Evolutionary conservation across 2,329 filamentous ascomycete genomes (phyloP), one percentile per base, ranked within the genome.

Genomic region (Trichophyton schoenleinii): DNA sequence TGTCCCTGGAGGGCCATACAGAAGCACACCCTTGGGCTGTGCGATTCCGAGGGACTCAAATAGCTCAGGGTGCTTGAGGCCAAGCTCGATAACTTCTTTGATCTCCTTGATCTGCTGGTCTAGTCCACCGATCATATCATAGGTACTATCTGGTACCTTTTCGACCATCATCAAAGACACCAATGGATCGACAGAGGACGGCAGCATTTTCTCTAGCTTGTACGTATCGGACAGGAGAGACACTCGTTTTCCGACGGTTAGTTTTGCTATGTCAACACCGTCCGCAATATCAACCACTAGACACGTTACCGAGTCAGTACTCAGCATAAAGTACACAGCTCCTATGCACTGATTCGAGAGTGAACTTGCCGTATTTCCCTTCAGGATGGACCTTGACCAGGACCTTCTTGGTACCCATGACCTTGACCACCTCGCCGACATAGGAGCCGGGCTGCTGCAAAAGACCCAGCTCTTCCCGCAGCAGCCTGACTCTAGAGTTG

Each of bases 91-190:
- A 70, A 99, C 94, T 78, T 99, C 94, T 79, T 99, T 99, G 81
- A 99, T 99, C 75, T 99, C 94, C 80, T 99, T 97, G 80, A 99
- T 97, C 74, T 99, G 94, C 75, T 99, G 92, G 74, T 99, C 94
- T 64, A 99, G 80, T 67, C 94, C 94, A 78, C 94, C 94, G 74
- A 99, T 99, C 94, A 99, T 99, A 79, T 99, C 94, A 81, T 99
- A 99, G 73, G 94, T 99, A 79, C 91, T 96, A 81, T 99, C 94
- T 15, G 94, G 94, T 15, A 99, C 94, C 82, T 99, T 99, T 75
- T 99, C 94, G 59, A 99, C 94, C 94, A 99, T 99, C 94, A 99
- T 99, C 74, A 99, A 88, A 41, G 94, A 99, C 62, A 99, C 94
- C 62, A 99, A 87, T 42, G 94, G 94, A 72, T 99, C 94, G 72